phyloP scores from a whole-genome alignment of 306 rosid genomes.

The Lupinus albus region DNA sequence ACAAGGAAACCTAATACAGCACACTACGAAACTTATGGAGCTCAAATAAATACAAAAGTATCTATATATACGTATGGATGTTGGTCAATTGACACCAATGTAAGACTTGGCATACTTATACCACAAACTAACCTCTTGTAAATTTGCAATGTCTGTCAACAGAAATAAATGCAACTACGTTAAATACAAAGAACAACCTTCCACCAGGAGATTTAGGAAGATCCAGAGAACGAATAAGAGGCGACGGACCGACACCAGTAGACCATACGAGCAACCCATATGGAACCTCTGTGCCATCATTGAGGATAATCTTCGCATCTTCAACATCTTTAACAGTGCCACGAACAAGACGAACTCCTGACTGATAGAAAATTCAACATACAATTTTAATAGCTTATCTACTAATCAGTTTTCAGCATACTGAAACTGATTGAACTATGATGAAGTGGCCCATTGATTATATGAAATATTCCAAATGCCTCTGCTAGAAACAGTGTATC shows the following conservation, averaged over 20 bases:
- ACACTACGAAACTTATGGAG: not conserved
- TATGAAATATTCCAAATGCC: conserved; percentile 19
- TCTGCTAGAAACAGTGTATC: not conserved
- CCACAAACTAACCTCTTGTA: not conserved
- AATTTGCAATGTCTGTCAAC: conserved; percentile 18
- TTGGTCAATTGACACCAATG: conserved; percentile 5
- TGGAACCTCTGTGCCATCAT: conserved; percentile 93
- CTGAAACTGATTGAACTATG: conserved; percentile 1
- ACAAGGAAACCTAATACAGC: conserved; percentile 9
- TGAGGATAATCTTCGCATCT: conserved; percentile 70
- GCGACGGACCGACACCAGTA: conserved; percentile 96
- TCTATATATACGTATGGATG: not conserved
- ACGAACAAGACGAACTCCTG: conserved; percentile 92
- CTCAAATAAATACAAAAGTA: conserved; percentile 1
- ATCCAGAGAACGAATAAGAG: conserved; percentile 58
- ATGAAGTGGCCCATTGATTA: conserved; percentile 4
- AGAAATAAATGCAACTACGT: conserved; percentile 32
- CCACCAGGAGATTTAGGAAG: conserved; percentile 96
- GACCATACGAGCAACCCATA: conserved; percentile 96
- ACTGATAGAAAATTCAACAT: conserved; percentile 59
- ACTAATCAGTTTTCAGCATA: conserved; percentile 13
- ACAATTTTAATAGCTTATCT: conserved; percentile 3
- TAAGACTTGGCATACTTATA: not conserved
- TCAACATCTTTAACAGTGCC: conserved; percentile 89
- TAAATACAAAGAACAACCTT: conserved; percentile 54